Conservation (phyloP, 192 early-diverging fungal species). For the Podochytrium sp. region DNA sequence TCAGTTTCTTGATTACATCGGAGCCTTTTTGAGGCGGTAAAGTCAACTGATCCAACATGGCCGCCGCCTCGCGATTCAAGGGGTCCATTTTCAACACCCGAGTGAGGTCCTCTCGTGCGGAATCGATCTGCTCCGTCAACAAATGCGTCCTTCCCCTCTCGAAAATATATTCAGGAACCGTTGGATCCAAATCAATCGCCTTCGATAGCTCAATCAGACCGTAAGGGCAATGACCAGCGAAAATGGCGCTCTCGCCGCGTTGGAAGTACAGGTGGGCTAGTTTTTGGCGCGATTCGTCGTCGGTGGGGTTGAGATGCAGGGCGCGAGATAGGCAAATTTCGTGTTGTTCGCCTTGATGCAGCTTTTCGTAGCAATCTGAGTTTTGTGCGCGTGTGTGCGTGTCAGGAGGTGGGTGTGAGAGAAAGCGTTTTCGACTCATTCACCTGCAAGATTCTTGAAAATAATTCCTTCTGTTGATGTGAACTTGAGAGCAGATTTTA, state of each 20-base stretch:
- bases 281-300: slow-evolving; percentile 32
- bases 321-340: slow-evolving; percentile 27
- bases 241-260: slow-evolving; percentile 25
- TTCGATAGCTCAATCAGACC: slow-evolving; percentile 33
- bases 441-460: slow-evolving; percentile 51
- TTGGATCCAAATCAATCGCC: slow-evolving; percentile 33
- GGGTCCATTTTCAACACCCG: slow-evolving; percentile 28
- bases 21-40: background rate
- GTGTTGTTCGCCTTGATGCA: slow-evolving; percentile 4
- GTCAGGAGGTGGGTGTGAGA: background rate
- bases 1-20: too few relatives aligned
- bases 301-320: slow-evolving; percentile 29
- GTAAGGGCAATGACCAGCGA: slow-evolving; percentile 27
- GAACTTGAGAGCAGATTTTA: slow-evolving; percentile 40
- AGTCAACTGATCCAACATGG: slow-evolving; percentile 35
- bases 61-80: slow-evolving; percentile 25
- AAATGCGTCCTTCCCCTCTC: slow-evolving; percentile 9
- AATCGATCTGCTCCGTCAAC: slow-evolving; percentile 29
- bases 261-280: slow-evolving; percentile 34
- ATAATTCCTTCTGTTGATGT: slow-evolving; percentile 36
- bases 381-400: background rate
- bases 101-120: slow-evolving; percentile 32
- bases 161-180: slow-evolving; percentile 1
- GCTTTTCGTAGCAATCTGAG: slow-evolving; percentile 34
- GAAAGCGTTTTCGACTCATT: background rate